phyloP scores from a whole-genome alignment of 495 filamentous ascomycete species.

The Echria macrotheca region DNA sequence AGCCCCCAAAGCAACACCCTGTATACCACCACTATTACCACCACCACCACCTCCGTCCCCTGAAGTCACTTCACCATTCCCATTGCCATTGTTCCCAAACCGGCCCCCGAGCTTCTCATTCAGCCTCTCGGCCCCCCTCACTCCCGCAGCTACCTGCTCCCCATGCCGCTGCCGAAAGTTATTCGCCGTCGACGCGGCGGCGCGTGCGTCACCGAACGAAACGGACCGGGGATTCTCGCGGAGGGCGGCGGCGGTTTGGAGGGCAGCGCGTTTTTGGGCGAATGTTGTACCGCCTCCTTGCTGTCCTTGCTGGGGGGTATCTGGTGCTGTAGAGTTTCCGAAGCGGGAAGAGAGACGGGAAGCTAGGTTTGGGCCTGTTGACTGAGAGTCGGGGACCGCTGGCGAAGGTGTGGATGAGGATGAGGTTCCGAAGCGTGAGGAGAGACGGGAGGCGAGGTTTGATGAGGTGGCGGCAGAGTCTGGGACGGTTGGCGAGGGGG shows the following conservation, averaged over 20 bases:
- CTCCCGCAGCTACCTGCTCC: slow-evolving; percentile 63
- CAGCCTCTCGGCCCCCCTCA: slow-evolving; percentile 52
- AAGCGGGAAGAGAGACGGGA: slow-evolving; percentile 69
- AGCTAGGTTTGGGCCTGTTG: too few relatives aligned
- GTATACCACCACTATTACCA: neutral
- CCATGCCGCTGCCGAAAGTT: slow-evolving; percentile 71
- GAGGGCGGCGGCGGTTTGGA: slow-evolving; percentile 52
- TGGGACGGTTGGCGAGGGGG: too few relatives aligned
- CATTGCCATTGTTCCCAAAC: too few relatives aligned
- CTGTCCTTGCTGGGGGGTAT: slow-evolving; percentile 12
- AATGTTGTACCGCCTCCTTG: slow-evolving; percentile 48
- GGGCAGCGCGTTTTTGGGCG: slow-evolving; percentile 56
- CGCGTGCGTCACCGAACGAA: slow-evolving; percentile 48
- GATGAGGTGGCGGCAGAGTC: too few relatives aligned
- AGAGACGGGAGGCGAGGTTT: too few relatives aligned
- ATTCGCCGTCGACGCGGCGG: slow-evolving; percentile 55
- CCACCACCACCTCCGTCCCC: neutral
- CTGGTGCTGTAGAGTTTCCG: slow-evolving; percentile 31
- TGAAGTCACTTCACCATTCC: neutral
- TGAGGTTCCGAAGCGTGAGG: slow-evolving; percentile 57
- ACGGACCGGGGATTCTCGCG: slow-evolving; percentile 54
- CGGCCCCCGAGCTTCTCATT: slow-evolving; percentile 42
- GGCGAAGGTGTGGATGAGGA: too few relatives aligned
- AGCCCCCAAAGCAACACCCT: slow-evolving; percentile 14
- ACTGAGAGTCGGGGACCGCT: too few relatives aligned